Conservation (phyloP, 495 filamentous ascomycete species). For the Neurospora sp. region DNA sequence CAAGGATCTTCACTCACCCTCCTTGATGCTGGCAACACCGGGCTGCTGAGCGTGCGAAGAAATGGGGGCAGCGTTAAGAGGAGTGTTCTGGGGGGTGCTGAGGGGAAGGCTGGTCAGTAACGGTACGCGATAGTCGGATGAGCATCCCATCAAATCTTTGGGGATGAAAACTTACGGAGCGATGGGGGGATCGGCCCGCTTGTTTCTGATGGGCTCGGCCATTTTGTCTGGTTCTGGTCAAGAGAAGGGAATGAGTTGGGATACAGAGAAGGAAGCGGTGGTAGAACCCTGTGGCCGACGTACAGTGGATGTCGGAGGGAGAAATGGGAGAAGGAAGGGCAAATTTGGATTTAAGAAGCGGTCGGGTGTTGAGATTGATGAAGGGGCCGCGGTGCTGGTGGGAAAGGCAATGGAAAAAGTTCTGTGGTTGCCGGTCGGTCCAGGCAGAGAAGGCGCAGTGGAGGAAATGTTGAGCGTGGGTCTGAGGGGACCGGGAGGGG, state of each 20-base stretch:
- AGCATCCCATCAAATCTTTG: background rate
- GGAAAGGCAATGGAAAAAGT: background rate
- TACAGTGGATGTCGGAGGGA: background rate
- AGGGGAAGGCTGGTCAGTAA: slow-evolving; percentile 20
- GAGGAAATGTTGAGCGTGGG: slow-evolving; percentile 20
- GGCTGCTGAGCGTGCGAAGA: slow-evolving; percentile 96
- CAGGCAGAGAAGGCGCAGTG: slow-evolving; percentile 4
- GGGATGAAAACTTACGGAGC: slow-evolving; percentile 53
- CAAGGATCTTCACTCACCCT: slow-evolving; percentile 55
- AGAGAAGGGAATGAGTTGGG: slow-evolving; percentile 1
- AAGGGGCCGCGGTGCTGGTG: background rate
- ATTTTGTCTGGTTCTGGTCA: slow-evolving; percentile 35
- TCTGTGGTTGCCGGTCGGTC: background rate
- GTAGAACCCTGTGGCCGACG: background rate
- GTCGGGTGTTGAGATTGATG: background rate
- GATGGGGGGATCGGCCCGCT: slow-evolving; percentile 69
- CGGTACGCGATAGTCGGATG: background rate
- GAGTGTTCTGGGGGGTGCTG: slow-evolving; percentile 94
- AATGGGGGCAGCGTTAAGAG: slow-evolving; percentile 89
- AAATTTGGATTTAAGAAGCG: background rate
- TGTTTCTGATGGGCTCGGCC: slow-evolving; percentile 88
- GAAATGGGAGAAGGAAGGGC: background rate
- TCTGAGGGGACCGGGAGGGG: slow-evolving; percentile 12
- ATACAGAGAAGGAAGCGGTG: slow-evolving; percentile 1
- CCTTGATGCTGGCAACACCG: slow-evolving; percentile 88